Base-by-base conservation (phyloP, 1,284 basidiomycete genomes). In the Filobasidium uniguttulatum region DNA sequence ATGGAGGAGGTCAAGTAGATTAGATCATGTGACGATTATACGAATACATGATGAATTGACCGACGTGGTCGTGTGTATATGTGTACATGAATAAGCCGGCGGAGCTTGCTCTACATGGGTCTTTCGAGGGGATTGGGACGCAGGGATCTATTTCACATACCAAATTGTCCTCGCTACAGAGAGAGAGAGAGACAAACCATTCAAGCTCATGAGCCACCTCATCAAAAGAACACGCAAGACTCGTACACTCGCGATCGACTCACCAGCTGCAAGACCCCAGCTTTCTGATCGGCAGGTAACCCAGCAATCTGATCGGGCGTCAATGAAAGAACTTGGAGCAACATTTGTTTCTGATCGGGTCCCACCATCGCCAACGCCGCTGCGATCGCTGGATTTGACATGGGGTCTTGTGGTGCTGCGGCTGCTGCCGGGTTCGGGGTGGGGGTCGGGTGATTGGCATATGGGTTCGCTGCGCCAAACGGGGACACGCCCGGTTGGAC, bases 221-320 rank as follows among this genome's bases (percentile, higher is more conserved):
- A 12, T 6, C 12, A 5, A 7, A 29, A 25, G 2, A 29, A 40
- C 33, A 9, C 23, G 15, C 2, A 25, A 17, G 22, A n/a, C 19
- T n/a, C n/a, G n/a, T 19, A 20, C 5, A 34, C 49, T 43, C 20
- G 26, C 15, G 25, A 15, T 6, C n/a, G n/a, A 72, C 81, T 54
- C 56, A 88, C 87, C 65, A 94, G 69, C 60, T 84, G 79, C 68
- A 87, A 75, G 40, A 97, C 86, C n/a, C 86, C 83, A 0, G 80
- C 78, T 41, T 83, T 77, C 59, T 97, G 90, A 2, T 77, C 74
- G 1, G 85, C 81, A 20, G 89, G 85, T 41, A 97, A 70, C 6
- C 78, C 79, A 50, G 80, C 81, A 60, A 98, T 85, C 68, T 97
- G 89, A 43, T 88, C 87, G 34, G 77, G 81, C 0, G 85, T 85